Evolutionary conservation across 2,329 filamentous ascomycete genomes (phyloP).

Genomic region (Cladosporium cucumerinum): DNA sequence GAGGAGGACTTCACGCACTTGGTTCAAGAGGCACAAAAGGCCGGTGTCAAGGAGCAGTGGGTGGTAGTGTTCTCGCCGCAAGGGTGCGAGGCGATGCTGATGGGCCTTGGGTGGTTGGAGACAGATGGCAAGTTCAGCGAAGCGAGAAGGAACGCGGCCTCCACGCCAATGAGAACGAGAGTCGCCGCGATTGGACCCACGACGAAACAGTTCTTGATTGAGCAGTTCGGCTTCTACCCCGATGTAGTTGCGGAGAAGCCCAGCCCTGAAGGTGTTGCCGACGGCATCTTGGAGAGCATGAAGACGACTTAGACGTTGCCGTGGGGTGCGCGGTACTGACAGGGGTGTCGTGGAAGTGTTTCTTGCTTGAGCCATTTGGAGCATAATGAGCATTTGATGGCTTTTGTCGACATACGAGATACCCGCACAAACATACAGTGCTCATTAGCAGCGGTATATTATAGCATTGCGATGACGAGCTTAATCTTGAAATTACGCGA

Average conservation of each 20-base stretch:
- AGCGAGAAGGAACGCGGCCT: slow-evolving; percentile 68
- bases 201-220: slow-evolving; percentile 69
- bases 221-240: slow-evolving; percentile 63
- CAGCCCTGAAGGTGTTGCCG: slow-evolving; percentile 65
- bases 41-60: slow-evolving; percentile 55
- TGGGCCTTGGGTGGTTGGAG: slow-evolving; percentile 48
- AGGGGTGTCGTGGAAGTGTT: no score
- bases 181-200: slow-evolving; percentile 93
- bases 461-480: neutral
- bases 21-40: slow-evolving; percentile 42
- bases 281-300: slow-evolving; percentile 8
- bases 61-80: slow-evolving; percentile 68
- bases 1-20: slow-evolving; percentile 57
- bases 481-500: neutral
- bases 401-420: slow-evolving; percentile 2
- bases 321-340: neutral
- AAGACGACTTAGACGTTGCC: neutral
- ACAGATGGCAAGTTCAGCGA: slow-evolving; percentile 37
- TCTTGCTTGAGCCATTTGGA: neutral
- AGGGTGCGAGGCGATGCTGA: slow-evolving; percentile 60
- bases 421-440: neutral
- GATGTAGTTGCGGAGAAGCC: slow-evolving; percentile 80
- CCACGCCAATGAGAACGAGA: slow-evolving; percentile 82
- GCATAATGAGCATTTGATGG: slow-evolving; percentile 9
- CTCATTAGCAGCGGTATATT: neutral